Percentiles rank a stretch among this genome's conserved stretches.
Conservation (phyloP, 257 asterid species). For the Nicotiana tabacum region DNA sequence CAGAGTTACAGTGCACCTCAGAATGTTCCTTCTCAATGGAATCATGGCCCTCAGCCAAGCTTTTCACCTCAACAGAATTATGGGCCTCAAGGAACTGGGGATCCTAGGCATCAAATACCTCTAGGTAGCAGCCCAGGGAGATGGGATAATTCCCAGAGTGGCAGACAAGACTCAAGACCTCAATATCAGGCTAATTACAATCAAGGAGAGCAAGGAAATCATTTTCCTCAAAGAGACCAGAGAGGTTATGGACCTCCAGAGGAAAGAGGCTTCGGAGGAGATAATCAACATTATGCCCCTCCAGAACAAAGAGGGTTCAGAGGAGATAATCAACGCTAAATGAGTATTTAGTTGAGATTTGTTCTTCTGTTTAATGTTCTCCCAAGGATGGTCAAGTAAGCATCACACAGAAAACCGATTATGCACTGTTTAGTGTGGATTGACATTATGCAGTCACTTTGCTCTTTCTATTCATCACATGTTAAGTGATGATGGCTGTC, state of each 20-base stretch:
- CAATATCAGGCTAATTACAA: slow-evolving; percentile 12
- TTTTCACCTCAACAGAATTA: slow-evolving; percentile 18
- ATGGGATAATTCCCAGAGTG: slow-evolving; percentile 20
- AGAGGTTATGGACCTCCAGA: slow-evolving; percentile 14
- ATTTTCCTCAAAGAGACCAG: slow-evolving; percentile 13
- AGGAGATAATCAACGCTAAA: too few relatives aligned
- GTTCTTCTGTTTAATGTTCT: not conserved
- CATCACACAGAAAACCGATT: not conserved
- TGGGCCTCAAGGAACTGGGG: slow-evolving; percentile 24
- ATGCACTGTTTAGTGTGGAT: not conserved
- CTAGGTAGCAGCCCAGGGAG: slow-evolving; percentile 20
- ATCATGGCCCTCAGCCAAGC: slow-evolving; percentile 28
- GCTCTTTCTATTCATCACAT: not conserved
- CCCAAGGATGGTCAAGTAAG: not conserved
- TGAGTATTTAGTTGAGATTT: not conserved
- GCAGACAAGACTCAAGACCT: slow-evolving; percentile 17
- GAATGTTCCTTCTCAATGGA: slow-evolving; percentile 32
- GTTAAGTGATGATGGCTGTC: not conserved
- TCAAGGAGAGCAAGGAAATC: slow-evolving; percentile 12
- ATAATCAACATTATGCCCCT: slow-evolving; percentile 20
- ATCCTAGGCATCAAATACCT: slow-evolving; percentile 25
- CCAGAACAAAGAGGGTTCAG: not conserved
- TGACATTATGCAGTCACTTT: not conserved
- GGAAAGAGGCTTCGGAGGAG: slow-evolving; percentile 30
- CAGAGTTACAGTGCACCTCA: slow-evolving; percentile 28